Percentiles rank a stretch among this genome's conserved stretches.
Evolutionary conservation across 2,329 filamentous ascomycete genomes (phyloP).

Genomic region (Penicillium sp.): DNA sequence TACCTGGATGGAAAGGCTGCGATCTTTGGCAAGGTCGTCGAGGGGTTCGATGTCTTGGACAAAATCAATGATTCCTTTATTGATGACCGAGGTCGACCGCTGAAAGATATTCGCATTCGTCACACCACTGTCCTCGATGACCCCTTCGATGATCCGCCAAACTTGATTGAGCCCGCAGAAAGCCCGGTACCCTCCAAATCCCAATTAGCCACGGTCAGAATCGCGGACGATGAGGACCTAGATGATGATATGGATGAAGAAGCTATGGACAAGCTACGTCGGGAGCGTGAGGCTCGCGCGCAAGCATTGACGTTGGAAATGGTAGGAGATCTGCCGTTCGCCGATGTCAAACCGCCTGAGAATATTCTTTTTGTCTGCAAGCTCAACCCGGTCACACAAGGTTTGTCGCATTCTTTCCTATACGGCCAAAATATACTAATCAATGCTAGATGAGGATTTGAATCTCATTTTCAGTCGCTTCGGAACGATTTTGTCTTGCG

Average conservation of each 20-base stretch:
- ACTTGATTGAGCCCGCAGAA: conserved; percentile 70
- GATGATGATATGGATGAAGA: conserved; percentile 79
- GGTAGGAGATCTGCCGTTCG: conserved; percentile 95
- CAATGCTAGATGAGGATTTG: conserved; percentile 72
- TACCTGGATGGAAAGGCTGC: conserved; percentile 91
- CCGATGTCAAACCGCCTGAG: conserved; percentile 94
- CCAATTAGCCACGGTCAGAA: conserved; percentile 86
- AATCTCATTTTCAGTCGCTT: conserved; percentile 97
- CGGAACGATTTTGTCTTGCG: conserved; percentile 89
- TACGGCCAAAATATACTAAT: conserved; percentile 1
- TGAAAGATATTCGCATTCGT: conserved; percentile 92
- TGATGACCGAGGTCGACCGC: conserved; percentile 78
- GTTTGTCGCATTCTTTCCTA: conserved; percentile 33
- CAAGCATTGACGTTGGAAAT: conserved; percentile 95
- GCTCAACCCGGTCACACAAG: conserved; percentile 88
- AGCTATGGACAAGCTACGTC: conserved; percentile 71
- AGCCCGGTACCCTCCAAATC: conserved; percentile 80
- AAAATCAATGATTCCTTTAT: conserved; percentile 90
- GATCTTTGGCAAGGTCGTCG: conserved; percentile 91
- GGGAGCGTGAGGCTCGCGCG: conserved; percentile 86
- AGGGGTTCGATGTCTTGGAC: conserved; percentile 90
- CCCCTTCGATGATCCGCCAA: conserved; percentile 79
- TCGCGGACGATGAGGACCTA: conserved; percentile 82
- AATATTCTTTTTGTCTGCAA: conserved; percentile 99
- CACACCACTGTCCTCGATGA: conserved; percentile 92